These are phyloP conservation scores for Penicillium riverlandense DNA, from an alignment of 495 filamentous ascomycete species.

Conservation along the genomic window DNA sequence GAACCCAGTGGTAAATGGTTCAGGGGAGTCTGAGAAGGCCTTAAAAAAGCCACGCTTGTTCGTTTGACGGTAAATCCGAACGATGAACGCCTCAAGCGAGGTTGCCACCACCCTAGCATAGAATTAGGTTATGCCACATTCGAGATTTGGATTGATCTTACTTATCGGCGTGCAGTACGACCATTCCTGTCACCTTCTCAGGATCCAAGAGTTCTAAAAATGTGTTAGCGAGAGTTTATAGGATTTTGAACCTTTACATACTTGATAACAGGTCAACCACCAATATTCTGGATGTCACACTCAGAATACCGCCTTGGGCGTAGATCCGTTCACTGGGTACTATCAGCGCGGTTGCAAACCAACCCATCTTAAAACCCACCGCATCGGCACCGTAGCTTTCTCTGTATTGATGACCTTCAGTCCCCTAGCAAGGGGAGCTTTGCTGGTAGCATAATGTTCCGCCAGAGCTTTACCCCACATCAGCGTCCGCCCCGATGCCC, in stretches of 20 bases:
- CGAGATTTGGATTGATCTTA: conserved; percentile 12
- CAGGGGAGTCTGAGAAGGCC: conserved; percentile 90
- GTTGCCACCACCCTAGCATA: conserved; percentile 65
- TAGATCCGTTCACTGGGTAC: conserved; percentile 75
- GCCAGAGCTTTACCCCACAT: conserved; percentile 55
- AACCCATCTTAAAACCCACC: conserved; percentile 26
- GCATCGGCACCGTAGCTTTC: conserved; percentile 71
- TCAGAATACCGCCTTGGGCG: conserved; percentile 80
- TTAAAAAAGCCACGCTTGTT: conserved; percentile 93
- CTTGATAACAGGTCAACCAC: conserved; percentile 85
- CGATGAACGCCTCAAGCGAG: conserved; percentile 87
- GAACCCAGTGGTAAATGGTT: conserved; percentile 86
- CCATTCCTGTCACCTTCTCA: conserved; percentile 77
- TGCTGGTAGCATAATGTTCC: conserved; percentile 85
- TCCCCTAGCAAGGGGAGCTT: conserved; percentile 68
- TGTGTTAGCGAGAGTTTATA: conserved; percentile 10
- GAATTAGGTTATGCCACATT: neutral
- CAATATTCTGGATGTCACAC: conserved; percentile 91
- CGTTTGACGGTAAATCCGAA: conserved; percentile 86
- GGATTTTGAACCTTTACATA: conserved; percentile 14
- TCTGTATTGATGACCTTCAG: conserved; percentile 92
- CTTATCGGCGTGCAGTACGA: conserved; percentile 85
- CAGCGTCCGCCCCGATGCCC: conserved; percentile 1
- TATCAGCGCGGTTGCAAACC: conserved; percentile 10
- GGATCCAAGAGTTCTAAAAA: conserved; percentile 59